Evolutionary conservation across 1,284 basidiomycete species (phyloP).

Genomic region (Rhodofomes roseus): DNA sequence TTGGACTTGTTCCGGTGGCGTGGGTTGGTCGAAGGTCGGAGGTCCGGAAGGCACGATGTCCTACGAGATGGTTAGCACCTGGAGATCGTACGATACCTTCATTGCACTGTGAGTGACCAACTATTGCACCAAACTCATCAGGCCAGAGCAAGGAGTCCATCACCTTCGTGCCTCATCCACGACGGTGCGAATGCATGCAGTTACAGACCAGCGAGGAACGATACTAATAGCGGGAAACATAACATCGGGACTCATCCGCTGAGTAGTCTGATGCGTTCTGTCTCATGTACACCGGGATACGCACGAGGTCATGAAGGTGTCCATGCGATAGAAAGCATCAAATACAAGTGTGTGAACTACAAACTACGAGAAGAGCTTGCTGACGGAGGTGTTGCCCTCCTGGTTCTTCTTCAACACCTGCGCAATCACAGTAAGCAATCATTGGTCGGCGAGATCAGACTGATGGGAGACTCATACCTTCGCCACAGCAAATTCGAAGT

Average conservation of each 20-base stretch:
- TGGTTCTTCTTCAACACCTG: slow-evolving; percentile 91
- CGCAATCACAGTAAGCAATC: slow-evolving; percentile 2
- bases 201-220: too few species aligned
- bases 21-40: background rate
- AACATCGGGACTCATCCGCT: background rate
- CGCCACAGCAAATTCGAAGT: slow-evolving; percentile 97
- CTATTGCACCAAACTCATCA: too few species aligned
- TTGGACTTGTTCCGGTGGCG: background rate
- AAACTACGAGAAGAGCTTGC: slow-evolving; percentile 78
- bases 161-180: too few species aligned
- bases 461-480: slow-evolving; percentile 52
- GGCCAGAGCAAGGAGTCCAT: too few species aligned
- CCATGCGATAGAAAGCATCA: background rate
- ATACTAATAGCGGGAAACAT: too few species aligned
- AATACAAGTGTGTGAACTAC: background rate
- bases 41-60: background rate
- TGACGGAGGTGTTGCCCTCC: slow-evolving; percentile 86
- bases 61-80: background rate
- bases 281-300: too few species aligned
- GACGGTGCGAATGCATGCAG: too few species aligned
- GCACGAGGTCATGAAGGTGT: background rate
- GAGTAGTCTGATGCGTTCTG: background rate
- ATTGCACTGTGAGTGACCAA: too few species aligned
- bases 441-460: slow-evolving; percentile 3
- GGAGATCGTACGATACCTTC: background rate